phyloP scores from a whole-genome alignment of 371 early-diverging fungal species.

The Mucor sp. region DNA sequence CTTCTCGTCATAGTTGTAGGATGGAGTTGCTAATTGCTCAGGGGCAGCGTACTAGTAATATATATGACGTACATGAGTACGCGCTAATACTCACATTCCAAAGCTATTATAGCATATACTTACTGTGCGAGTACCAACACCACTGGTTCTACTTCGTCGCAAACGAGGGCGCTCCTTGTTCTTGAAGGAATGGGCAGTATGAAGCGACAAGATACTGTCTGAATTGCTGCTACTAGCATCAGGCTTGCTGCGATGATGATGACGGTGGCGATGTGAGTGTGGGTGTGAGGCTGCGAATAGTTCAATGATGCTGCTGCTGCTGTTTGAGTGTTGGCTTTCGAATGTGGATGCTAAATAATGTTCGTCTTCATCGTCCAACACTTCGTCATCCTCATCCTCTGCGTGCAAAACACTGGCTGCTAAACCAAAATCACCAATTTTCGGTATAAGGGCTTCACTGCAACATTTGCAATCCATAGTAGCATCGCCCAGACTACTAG shows the following conservation, averaged over 20 bases:
- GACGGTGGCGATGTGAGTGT: background rate
- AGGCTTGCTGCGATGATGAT: background rate
- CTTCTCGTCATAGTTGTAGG: slow-evolving; percentile 60
- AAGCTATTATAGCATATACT: slow-evolving; percentile 14
- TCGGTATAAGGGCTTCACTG: slow-evolving; percentile 39
- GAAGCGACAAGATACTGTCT: background rate
- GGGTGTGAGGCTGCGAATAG: slow-evolving; percentile 2
- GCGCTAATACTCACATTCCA: background rate
- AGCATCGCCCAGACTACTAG: background rate
- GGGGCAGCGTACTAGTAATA: slow-evolving; percentile 93
- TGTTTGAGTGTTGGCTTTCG: slow-evolving; percentile 3
- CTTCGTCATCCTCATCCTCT: slow-evolving; percentile 9
- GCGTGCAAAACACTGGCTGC: slow-evolving; percentile 55
- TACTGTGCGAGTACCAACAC: slow-evolving; percentile 77
- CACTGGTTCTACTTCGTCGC: slow-evolving; percentile 43
- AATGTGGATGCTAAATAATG: background rate
- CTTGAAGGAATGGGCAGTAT: background rate
- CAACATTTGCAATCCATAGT: background rate
- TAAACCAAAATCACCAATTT: slow-evolving; percentile 90
- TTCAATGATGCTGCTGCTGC: background rate
- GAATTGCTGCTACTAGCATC: slow-evolving; percentile 1
- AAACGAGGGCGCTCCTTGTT: slow-evolving; percentile 4
- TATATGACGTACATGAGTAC: background rate
- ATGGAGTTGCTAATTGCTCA: slow-evolving; percentile 77
- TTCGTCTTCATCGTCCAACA: slow-evolving; percentile 1